These are phyloP conservation scores for Coemansia sp. DNA, from an alignment of 192 early-diverging fungal genomes.

Conservation along the genomic window DNA sequence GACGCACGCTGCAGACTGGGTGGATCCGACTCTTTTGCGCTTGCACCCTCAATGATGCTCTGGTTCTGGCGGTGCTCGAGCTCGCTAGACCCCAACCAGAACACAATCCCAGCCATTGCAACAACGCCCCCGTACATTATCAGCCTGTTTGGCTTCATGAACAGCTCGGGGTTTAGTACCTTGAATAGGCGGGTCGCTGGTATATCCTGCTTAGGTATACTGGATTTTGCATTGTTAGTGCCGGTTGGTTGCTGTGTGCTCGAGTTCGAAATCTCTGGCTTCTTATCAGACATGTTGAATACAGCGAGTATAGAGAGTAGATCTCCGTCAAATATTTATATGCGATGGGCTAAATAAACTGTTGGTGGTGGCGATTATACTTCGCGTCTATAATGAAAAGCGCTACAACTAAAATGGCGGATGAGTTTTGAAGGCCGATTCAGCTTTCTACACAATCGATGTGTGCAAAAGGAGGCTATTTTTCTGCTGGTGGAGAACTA, in stretches of 20 bases:
- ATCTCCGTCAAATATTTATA: too few relatives aligned
- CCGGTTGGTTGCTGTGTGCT: too few relatives aligned
- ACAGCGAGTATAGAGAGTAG: not conserved
- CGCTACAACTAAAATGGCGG: too few relatives aligned
- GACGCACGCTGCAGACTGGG: conserved; percentile 7
- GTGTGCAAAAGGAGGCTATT: not conserved
- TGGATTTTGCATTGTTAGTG: not conserved
- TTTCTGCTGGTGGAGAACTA: not conserved
- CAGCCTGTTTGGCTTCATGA: conserved; percentile 47
- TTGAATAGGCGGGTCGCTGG: conserved; percentile 52
- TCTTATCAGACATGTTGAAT: not conserved
- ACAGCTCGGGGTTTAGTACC: conserved; percentile 53
- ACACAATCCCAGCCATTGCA: conserved; percentile 32
- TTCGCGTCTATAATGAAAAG: too few relatives aligned
- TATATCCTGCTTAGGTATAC: conserved; percentile 23
- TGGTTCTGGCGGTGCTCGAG: conserved; percentile 29
- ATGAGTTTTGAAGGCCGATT: not conserved
- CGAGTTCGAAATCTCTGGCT: not conserved
- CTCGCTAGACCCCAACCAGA: conserved; percentile 48
- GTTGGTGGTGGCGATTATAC: too few relatives aligned
- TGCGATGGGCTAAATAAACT: too few relatives aligned
- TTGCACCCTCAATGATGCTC: not conserved
- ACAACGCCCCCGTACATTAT: conserved; percentile 48
- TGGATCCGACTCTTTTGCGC: not conserved
- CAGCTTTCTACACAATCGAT: not conserved